Evolutionary conservation across 1,284 basidiomycete genomes (phyloP), one percentile per base, ranked within the genome.

Genomic region (Puccinia coronata): DNA sequence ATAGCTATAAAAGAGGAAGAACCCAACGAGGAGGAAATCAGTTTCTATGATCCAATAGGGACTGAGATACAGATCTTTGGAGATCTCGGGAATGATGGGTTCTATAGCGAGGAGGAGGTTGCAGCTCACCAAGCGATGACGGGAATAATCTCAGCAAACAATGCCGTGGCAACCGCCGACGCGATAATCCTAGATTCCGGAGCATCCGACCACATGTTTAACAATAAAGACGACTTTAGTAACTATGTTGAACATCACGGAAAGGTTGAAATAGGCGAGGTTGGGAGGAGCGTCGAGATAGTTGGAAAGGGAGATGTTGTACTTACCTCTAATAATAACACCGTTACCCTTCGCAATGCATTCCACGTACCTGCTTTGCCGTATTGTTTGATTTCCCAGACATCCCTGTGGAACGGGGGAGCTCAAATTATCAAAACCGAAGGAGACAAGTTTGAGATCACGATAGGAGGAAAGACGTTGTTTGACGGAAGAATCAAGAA

Each of bases 221-320:
- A 47, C 43, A 77, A 67, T 1, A 77, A 53, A n/a, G 31, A 31
- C 1, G 43, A 77, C 34, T 67, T 77, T n/a, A 36, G 9, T 16
- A 65, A 31, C 31, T 77, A 65, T 31, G 59, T 31, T 14, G 57
- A 75, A 28, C 51, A 57, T 43, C 14, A 16, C 25, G 73, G 73
- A 12, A 61, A 59, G 49, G 73, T 75, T 12, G 51, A 75, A 31
- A 75, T 61, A 9, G 75, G 75, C 18, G 43, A 77, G 55, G 75
- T 63, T 14, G 63, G 63, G 34, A 67, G 47, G 18, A 77, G 59
- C n/a, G 28, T 77, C 14, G 43, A 63, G 18, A 67, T 77, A n/a
- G 25, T 51, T 4, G 75, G 75, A 9, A 67, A 67, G 41, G 75
- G 75, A 3, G 25, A 63, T 28, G 75, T 77, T 63, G 61, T 53